Conservation (phyloP, 2,329 filamentous ascomycete species). For the Aspergillus sp. region DNA sequence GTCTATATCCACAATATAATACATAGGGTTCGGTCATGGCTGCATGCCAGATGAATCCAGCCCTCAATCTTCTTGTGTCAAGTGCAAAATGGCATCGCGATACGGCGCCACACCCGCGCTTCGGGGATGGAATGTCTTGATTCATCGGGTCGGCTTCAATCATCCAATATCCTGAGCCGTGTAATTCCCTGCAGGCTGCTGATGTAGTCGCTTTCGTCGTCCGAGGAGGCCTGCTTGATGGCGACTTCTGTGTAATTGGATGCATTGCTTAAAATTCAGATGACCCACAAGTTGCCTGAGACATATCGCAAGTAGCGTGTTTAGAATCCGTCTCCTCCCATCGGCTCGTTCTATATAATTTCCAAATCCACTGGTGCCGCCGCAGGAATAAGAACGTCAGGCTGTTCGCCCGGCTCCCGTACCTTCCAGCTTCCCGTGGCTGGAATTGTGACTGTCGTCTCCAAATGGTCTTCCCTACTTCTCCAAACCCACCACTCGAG, state of each 20-base stretch:
- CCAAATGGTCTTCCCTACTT: neutral
- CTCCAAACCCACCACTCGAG: slow-evolving; percentile 1
- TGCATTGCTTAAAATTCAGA: neutral
- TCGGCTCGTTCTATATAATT: neutral
- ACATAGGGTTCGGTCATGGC: too few species aligned
- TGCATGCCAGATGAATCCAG: too few species aligned
- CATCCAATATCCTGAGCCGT: too few species aligned
- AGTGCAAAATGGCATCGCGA: too few species aligned
- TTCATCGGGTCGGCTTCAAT: too few species aligned
- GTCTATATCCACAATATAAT: too few species aligned
- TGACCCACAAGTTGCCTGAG: neutral
- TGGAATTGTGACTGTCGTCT: neutral
- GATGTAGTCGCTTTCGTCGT: too few species aligned
- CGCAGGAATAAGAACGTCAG: neutral
- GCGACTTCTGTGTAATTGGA: neutral
- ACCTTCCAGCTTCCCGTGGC: neutral
- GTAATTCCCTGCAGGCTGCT: too few species aligned
- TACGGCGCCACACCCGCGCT: too few species aligned
- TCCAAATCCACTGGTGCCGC: neutral
- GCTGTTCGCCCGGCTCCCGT: neutral
- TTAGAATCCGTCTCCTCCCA: neutral
- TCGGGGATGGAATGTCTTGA: too few species aligned
- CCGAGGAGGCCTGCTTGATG: too few species aligned
- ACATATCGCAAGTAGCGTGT: neutral
- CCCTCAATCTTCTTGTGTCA: too few species aligned